Percentiles rank a stretch among this genome's conserved stretches.
Evolutionary conservation across 306 rosid genomes (phyloP).

Genomic region (Alnus glutinosa): DNA sequence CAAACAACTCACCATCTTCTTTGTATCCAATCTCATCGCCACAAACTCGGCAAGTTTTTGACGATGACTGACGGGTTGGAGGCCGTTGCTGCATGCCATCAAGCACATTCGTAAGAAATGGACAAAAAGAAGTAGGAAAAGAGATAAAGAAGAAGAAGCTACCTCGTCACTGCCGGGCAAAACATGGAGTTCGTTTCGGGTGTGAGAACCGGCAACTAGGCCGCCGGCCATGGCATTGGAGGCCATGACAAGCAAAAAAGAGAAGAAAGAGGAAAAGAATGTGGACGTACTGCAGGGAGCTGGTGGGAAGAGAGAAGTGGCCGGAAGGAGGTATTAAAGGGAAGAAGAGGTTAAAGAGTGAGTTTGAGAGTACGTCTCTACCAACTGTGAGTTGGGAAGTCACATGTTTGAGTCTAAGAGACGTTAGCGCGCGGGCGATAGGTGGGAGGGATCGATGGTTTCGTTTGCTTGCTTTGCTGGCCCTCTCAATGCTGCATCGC

Average conservation of each 20-base stretch:
- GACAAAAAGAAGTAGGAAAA: not conserved
- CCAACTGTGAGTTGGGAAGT: conserved; percentile 92
- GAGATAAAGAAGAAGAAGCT: conserved; percentile 7
- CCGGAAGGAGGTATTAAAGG: conserved; percentile 45
- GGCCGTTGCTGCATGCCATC: conserved; percentile 50
- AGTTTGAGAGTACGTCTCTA: conserved; percentile 27
- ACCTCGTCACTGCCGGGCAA: conserved; percentile 51
- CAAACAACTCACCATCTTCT: conserved; percentile 71
- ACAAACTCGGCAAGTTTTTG: conserved; percentile 71
- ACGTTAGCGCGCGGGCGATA: conserved; percentile 43
- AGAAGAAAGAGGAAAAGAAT: conserved; percentile 2
- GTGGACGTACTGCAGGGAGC: conserved; percentile 4
- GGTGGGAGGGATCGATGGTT: conserved; percentile 35
- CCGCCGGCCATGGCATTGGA: conserved; percentile 86
- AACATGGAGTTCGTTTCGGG: conserved; percentile 42
- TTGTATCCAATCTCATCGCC: conserved; percentile 81
- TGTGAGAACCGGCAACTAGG: conserved; percentile 59
- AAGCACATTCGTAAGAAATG: not conserved
- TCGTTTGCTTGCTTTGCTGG: conserved; percentile 43
- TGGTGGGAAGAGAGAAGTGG: conserved; percentile 20
- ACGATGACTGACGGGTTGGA: conserved; percentile 37
- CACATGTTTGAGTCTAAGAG: conserved; percentile 65
- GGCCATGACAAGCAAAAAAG: conserved; percentile 45
- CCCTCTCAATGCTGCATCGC: conserved; percentile 22
- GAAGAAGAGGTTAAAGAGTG: conserved; percentile 35